Evolutionary conservation across 2,329 filamentous ascomycete genomes (phyloP), one percentile per base, ranked within the genome.

Genomic region (Fusarium sp.): DNA sequence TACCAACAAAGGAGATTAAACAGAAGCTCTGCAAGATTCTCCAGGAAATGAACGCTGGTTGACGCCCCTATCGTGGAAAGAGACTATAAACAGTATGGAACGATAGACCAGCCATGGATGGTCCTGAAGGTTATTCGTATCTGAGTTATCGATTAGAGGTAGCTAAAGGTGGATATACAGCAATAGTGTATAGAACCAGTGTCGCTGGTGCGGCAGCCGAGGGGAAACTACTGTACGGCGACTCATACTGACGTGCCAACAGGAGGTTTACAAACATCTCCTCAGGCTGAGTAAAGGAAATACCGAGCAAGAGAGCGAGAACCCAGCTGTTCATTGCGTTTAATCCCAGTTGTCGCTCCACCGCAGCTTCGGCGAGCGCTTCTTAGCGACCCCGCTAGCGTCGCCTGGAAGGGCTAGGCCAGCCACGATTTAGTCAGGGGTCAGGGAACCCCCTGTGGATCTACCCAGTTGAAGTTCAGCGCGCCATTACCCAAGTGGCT

Each of bases 161-260:
- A 65, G 45, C 50, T 61, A 54, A 65, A 34, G 23, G 63, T 40
- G 47, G 37, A 40, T 62, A 42, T 38, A 20, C 15, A 37, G 26
- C 15, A 37, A 34, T 16, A 51, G 26, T 36, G 23, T 50, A 6
- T 23, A 34, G 31, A 36, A 15, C 57, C 55, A 34, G 56, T 16
- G 28, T 49, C 18, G 41, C 41, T 70, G 53, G 67, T 69, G 67
- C 66, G 66, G 44, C 67, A 70, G 20, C 53, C 46, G 50, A 55
- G 0, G 28, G 26, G 15, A 47, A 50, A 28, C 50, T 70, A 57
- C 47, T 62, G 37, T 33, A 31, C 31, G 30, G 13, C 61, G 40
- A 46, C 16, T 45, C 42, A 50, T 47, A 38, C 20, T 33, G 37
- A 34, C 53, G 33, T 44, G 31, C 30, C 23, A 54, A 28, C 30